Evolutionary conservation across 768 basidiomycete genomes (phyloP).

Genomic region (Agrocybe chaxingu): DNA sequence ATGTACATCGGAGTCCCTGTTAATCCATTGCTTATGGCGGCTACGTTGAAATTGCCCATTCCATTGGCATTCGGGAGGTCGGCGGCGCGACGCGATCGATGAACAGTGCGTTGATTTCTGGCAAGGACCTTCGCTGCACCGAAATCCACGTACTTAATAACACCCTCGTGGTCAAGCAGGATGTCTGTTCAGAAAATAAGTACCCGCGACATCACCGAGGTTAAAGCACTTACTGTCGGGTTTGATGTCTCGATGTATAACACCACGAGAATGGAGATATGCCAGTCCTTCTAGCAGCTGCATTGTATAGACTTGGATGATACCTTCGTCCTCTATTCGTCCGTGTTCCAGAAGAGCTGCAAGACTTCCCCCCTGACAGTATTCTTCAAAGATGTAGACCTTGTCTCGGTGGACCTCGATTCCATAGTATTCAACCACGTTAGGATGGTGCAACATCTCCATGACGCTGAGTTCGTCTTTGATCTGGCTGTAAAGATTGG

Average conservation of each 20-base stretch:
- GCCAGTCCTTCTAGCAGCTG: conserved; percentile 95
- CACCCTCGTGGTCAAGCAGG: conserved; percentile 81
- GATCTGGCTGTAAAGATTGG: conserved; percentile 88
- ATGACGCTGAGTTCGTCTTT: conserved; percentile 95
- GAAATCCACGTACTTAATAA: conserved; percentile 97
- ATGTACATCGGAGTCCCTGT: conserved; percentile 99
- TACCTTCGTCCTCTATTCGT: conserved; percentile 93
- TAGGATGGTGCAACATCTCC: conserved; percentile 97
- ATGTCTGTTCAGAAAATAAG: conserved; percentile 62
- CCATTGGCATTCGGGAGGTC: conserved; percentile 34
- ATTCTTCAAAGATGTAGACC: conserved; percentile 99
- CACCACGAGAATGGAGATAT: conserved; percentile 89
- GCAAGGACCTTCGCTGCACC: conserved; percentile 96
- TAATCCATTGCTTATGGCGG: conserved; percentile 73
- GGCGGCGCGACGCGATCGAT: conserved; percentile 60
- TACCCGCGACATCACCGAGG: neutral
- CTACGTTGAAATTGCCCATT: conserved; percentile 37
- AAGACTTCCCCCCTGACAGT: conserved; percentile 93
- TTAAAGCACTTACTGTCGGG: conserved; percentile 80
- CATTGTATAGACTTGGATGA: conserved; percentile 93
- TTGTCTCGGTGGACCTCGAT: conserved; percentile 99
- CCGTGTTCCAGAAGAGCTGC: conserved; percentile 88
- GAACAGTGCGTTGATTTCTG: conserved; percentile 81
- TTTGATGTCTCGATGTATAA: conserved; percentile 96
- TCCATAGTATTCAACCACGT: conserved; percentile 98